A percentile compares a stretch with the other conserved stretches of the same genome.
phyloP scores from a whole-genome alignment of 2,329 filamentous ascomycete genomes.

The Aspergillus intermedius region DNA sequence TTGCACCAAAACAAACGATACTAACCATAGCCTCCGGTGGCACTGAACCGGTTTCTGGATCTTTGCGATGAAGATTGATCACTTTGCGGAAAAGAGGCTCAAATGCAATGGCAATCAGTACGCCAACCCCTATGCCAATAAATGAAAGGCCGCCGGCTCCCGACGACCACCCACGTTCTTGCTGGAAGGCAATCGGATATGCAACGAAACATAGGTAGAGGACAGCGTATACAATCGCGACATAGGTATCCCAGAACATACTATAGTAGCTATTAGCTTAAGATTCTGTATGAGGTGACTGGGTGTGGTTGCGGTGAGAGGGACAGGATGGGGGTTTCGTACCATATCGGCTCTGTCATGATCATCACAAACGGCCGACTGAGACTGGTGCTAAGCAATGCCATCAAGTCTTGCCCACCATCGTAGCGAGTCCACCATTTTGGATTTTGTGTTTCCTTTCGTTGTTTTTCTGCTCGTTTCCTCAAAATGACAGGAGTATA shows the following conservation, averaged over 20 bases:
- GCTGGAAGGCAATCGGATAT: slow-evolving; percentile 72
- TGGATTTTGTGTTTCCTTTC: slow-evolving; percentile 60
- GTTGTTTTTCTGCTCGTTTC: slow-evolving; percentile 49
- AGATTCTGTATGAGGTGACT: no score
- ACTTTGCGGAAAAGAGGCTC: slow-evolving; percentile 65
- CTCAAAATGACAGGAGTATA: slow-evolving; percentile 65
- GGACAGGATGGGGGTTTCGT: slow-evolving; percentile 11
- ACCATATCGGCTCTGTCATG: slow-evolving; percentile 76
- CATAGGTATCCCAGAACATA: slow-evolving; percentile 63
- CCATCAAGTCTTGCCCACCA: not conserved
- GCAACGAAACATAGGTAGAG: slow-evolving; percentile 83
- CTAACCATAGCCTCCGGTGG: slow-evolving; percentile 71
- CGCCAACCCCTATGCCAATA: slow-evolving; percentile 56
- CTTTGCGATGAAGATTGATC: slow-evolving; percentile 66
- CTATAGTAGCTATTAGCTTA: slow-evolving; percentile 27
- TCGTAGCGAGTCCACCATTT: slow-evolving; percentile 75
- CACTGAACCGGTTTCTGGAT: slow-evolving; percentile 63
- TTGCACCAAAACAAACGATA: slow-evolving; percentile 68
- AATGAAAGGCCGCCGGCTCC: slow-evolving; percentile 70
- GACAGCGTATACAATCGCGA: slow-evolving; percentile 71
- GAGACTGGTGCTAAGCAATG: no score
- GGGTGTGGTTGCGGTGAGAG: no score
- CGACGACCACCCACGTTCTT: slow-evolving; percentile 65
- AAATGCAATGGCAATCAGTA: slow-evolving; percentile 41
- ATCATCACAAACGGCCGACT: slow-evolving; percentile 42